phyloP scores from a whole-genome alignment of 805 yeast genomes.

The Ogataea ramenticola region DNA sequence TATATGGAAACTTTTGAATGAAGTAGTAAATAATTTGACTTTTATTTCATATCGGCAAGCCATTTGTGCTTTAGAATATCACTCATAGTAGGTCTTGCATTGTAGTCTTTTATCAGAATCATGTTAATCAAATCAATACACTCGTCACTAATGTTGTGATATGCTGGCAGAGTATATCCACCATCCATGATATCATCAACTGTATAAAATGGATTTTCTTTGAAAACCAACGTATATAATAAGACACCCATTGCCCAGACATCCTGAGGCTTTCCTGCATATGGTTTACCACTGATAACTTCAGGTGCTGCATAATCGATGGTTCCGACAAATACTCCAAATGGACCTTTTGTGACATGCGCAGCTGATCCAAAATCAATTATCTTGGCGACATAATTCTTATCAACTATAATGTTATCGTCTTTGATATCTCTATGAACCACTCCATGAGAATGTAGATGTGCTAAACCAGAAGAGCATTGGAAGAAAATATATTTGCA shows the following conservation, averaged over 20 bases:
- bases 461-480: slow-evolving; percentile 69
- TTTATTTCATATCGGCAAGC: slow-evolving; percentile 31
- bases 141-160: slow-evolving; percentile 46
- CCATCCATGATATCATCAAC: slow-evolving; percentile 96
- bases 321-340: slow-evolving; percentile 96
- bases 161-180: slow-evolving; percentile 60
- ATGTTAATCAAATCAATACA: slow-evolving; percentile 53
- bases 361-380: slow-evolving; percentile 97
- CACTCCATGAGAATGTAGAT: slow-evolving; percentile 78
- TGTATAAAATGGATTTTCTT: slow-evolving; percentile 92
- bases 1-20: too few relatives aligned
- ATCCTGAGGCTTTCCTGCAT: slow-evolving; percentile 92
- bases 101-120: slow-evolving; percentile 64
- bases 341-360: slow-evolving; percentile 83
- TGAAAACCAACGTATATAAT: slow-evolving; percentile 80
- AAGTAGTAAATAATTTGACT: too few relatives aligned
- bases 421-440: slow-evolving; percentile 95
- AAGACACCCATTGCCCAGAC: slow-evolving; percentile 95
- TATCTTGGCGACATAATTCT: slow-evolving; percentile 69
- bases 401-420: slow-evolving; percentile 86
- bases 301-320: slow-evolving; percentile 98
- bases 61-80: slow-evolving; percentile 68
- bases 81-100: slow-evolving; percentile 64
- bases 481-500: slow-evolving; percentile 75
- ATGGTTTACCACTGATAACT: slow-evolving; percentile 80